Conservation (phyloP, 305 asterid species). For the Salvia sclarea region DNA sequence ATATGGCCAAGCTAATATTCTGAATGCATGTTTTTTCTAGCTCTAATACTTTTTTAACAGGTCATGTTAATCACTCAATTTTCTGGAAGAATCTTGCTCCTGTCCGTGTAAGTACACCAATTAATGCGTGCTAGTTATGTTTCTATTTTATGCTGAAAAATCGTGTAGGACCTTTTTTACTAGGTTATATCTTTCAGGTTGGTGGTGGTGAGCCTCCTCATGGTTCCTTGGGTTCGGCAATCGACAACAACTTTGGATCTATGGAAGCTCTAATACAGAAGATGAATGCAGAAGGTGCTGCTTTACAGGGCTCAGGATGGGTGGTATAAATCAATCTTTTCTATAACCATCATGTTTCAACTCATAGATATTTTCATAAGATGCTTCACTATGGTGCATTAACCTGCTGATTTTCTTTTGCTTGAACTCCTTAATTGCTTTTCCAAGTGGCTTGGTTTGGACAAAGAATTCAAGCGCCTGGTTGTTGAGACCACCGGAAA, state of each 20-base stretch:
- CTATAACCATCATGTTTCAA: constrained; percentile 7
- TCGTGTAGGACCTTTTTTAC: not conserved
- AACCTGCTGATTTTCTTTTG: constrained; percentile 13
- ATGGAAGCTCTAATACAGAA: constrained; percentile 71
- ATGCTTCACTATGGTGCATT: constrained; percentile 4
- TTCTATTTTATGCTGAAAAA: not conserved
- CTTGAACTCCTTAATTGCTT: constrained; percentile 22
- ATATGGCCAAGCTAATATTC: constrained; percentile 12
- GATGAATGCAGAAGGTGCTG: constrained; percentile 97
- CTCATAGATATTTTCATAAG: constrained; percentile 3
- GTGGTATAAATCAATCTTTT: constrained; percentile 56
- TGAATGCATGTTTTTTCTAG: not conserved
- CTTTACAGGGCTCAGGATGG: constrained; percentile 98
- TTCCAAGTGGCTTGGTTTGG: constrained; percentile 87
- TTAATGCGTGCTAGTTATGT: not conserved
- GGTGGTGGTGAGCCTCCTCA: constrained; percentile 95
- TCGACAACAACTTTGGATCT: constrained; percentile 76
- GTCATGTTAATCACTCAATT: constrained; percentile 69
- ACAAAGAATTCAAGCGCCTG: constrained; percentile 78
- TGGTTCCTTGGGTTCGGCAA: constrained; percentile 67
- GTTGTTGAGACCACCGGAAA: constrained; percentile 88
- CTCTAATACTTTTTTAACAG: constrained; percentile 37
- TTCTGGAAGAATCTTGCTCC: constrained; percentile 75
- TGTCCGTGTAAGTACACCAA: constrained; percentile 40
- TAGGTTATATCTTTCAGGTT: constrained; percentile 50